phyloP scores from a whole-genome alignment of 1,284 basidiomycete genomes.

The Mycena sp. region DNA sequence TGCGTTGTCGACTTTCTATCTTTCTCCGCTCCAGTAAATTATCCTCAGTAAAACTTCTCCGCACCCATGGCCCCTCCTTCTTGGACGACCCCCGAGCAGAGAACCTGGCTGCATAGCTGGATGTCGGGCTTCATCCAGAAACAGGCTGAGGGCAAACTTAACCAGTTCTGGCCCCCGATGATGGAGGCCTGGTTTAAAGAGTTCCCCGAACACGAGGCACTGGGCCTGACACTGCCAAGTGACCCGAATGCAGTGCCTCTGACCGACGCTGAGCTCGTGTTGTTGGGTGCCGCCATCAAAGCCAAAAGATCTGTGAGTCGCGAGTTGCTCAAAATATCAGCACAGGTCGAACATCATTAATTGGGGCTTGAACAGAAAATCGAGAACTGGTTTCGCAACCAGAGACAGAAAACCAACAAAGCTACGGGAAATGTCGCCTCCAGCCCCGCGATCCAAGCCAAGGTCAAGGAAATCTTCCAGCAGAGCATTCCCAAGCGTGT shows the following conservation, averaged over 20 bases:
- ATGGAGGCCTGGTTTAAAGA: neutral
- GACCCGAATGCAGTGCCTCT: neutral
- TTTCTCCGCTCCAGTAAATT: neutral
- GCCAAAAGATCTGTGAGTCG: slow-evolving; percentile 5
- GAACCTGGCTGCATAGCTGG: neutral
- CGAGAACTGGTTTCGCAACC: slow-evolving; percentile 16
- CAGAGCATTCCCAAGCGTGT: neutral
- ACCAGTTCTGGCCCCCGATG: slow-evolving; percentile 22
- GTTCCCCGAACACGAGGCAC: neutral
- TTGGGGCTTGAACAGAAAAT: slow-evolving; percentile 1
- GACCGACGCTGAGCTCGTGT: neutral
- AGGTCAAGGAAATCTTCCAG: neutral
- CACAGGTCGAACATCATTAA: too few relatives aligned
- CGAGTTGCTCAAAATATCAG: too few relatives aligned
- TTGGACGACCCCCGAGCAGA: slow-evolving; percentile 12
- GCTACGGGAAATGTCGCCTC: neutral
- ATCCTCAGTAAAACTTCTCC: too few relatives aligned
- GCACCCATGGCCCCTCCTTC: neutral
- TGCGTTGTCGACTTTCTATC: neutral
- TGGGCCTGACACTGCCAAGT: slow-evolving; percentile 1
- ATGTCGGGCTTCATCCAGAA: neutral
- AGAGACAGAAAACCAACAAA: neutral
- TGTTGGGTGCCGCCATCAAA: neutral
- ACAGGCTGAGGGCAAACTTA: slow-evolving; percentile 18
- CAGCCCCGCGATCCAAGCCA: neutral